phyloP scores from a whole-genome alignment of 768 basidiomycete species.

The Russula foetens region DNA sequence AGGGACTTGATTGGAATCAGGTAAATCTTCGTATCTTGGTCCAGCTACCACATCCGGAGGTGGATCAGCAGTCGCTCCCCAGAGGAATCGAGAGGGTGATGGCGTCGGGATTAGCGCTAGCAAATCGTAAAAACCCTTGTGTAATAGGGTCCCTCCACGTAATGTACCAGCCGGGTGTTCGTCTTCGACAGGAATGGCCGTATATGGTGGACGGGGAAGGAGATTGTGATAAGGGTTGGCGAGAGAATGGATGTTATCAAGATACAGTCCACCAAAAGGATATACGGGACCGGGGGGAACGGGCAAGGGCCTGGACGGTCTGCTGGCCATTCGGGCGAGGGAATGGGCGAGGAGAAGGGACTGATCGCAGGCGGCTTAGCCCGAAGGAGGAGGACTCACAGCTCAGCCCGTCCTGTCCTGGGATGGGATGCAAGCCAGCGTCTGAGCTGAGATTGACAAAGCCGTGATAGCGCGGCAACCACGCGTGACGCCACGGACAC shows the following conservation, averaged over 20 bases:
- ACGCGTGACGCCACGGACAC: constrained; percentile 14
- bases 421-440: neutral
- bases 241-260: constrained; percentile 10
- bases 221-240: constrained; percentile 23
- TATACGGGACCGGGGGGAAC: constrained; percentile 12
- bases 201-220: constrained; percentile 31
- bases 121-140: constrained; percentile 88
- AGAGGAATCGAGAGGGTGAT: constrained; percentile 56
- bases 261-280: neutral
- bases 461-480: neutral
- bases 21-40: constrained; percentile 60
- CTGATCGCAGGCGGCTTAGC: neutral
- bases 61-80: constrained; percentile 33
- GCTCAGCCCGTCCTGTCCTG: too few relatives aligned
- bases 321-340: constrained; percentile 5
- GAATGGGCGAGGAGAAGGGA: neutral
- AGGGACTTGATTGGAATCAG: constrained; percentile 26
- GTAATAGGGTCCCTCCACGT: constrained; percentile 64
- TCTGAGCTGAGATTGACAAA: neutral
- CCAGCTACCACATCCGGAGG: constrained; percentile 44
- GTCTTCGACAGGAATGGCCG: constrained; percentile 26
- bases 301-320: constrained; percentile 17
- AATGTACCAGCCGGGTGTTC: constrained; percentile 42
- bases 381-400: too few relatives aligned
- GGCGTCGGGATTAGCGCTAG: constrained; percentile 64